Percentiles rank a stretch among this genome's conserved stretches.
Conservation (phyloP, 179 eudicot species). For the Silene coronaria region DNA sequence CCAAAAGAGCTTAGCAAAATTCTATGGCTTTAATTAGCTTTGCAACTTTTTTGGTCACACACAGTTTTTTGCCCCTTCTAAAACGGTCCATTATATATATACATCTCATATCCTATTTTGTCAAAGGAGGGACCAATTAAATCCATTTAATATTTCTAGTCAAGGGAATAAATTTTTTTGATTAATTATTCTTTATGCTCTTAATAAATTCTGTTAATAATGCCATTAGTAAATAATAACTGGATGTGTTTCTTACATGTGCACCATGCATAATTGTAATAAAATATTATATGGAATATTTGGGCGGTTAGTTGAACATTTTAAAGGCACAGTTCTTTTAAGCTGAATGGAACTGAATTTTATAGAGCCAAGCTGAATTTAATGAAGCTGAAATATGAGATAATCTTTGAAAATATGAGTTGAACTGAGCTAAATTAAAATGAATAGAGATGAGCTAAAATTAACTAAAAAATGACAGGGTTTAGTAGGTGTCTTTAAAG, state of each 20-base stretch:
- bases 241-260: slow-evolving; percentile 1
- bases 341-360: too few relatives aligned
- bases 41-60: slow-evolving; percentile 9
- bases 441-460: too few relatives aligned
- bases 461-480: too few relatives aligned
- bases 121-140: slow-evolving; percentile 1
- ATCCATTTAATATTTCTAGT: neutral
- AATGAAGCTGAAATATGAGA: too few relatives aligned
- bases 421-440: too few relatives aligned
- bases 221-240: neutral
- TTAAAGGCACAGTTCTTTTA: too few relatives aligned
- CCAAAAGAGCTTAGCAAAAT: slow-evolving; percentile 5
- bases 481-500: too few relatives aligned
- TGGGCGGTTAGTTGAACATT: neutral
- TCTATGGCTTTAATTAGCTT: neutral
- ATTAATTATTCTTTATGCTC: neutral
- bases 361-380: too few relatives aligned
- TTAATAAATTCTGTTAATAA: neutral
- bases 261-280: neutral
- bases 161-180: neutral
- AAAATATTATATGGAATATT: neutral
- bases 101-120: neutral
- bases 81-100: slow-evolving; percentile 20
- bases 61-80: slow-evolving; percentile 10
- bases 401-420: too few relatives aligned